These are phyloP conservation scores for Penicillium canescens DNA, from an alignment of 495 filamentous ascomycete species.

Conservation along the genomic window DNA sequence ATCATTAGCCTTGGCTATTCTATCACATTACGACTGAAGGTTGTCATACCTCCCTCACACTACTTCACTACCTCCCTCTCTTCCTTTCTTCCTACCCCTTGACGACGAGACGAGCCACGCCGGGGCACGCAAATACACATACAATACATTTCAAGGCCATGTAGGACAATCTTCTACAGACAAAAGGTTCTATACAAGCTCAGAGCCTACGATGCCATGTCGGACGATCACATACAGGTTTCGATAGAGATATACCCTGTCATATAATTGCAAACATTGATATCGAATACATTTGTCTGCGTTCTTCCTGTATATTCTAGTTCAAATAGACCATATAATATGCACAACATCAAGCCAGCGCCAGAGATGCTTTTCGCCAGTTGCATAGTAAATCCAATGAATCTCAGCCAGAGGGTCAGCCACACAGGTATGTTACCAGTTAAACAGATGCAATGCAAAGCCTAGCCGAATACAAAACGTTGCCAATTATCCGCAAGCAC, in stretches of 20 bases:
- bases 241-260: slow-evolving; percentile 27
- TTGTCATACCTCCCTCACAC: background rate
- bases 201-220: slow-evolving; percentile 25
- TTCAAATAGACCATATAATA: background rate
- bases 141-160: slow-evolving; percentile 1
- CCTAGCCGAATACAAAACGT: slow-evolving; percentile 70
- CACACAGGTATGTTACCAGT: background rate
- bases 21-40: background rate
- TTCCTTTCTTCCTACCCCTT: slow-evolving; percentile 2
- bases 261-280: slow-evolving; percentile 16
- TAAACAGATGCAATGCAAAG: background rate
- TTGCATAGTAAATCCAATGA: background rate
- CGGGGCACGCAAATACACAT: slow-evolving; percentile 16
- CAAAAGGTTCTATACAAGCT: slow-evolving; percentile 5
- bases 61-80: background rate
- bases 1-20: slow-evolving; percentile 16
- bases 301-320: background rate
- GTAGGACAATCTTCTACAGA: slow-evolving; percentile 3
- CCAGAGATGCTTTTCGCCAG: slow-evolving; percentile 1
- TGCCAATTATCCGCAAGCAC: slow-evolving; percentile 77
- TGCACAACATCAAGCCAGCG: background rate
- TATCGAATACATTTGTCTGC: background rate
- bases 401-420: background rate
- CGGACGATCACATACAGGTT: slow-evolving; percentile 19
- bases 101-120: slow-evolving; percentile 29